Percentiles rank a stretch among this genome's conserved stretches.
phyloP scores from a whole-genome alignment of 768 basidiomycete species.

The Collybia nuda region DNA sequence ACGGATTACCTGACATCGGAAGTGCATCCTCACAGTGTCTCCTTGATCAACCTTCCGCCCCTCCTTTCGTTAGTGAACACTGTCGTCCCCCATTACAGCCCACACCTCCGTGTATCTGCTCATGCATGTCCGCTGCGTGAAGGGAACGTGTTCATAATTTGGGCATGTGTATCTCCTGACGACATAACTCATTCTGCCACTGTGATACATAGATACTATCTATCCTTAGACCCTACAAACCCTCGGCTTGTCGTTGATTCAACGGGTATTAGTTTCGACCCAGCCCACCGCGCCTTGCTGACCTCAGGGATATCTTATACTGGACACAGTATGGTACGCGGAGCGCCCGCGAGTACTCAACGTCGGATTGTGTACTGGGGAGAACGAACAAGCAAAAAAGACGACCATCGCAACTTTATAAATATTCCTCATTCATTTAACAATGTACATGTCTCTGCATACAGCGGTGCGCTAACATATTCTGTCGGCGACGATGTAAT shows the following conservation, averaged over 20 bases:
- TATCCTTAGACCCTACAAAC: not conserved
- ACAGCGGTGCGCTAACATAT: not conserved
- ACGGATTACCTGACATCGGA: not conserved
- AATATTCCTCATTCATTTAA: not conserved
- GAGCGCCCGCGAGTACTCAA: not conserved
- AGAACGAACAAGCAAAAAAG: not conserved
- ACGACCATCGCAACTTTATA: not conserved
- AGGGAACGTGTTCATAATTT: not conserved
- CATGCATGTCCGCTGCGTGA: not conserved
- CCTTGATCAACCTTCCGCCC: not conserved
- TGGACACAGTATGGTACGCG: not conserved
- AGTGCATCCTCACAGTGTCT: not conserved
- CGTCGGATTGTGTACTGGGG: not conserved
- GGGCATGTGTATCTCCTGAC: not conserved
- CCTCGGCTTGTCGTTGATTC: not conserved
- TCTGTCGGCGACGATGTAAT: not conserved
- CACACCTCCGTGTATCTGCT: not conserved
- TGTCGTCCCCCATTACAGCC: not conserved
- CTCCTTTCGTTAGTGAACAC: not conserved
- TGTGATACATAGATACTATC: not conserved
- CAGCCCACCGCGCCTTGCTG: not conserved
- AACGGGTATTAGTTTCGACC: not conserved
- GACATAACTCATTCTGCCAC: not conserved
- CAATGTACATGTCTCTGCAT: not conserved
- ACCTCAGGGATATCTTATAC: not conserved